A percentile compares a stretch with the other conserved stretches of the same genome.
Evolutionary conservation across 2,329 filamentous ascomycete species (phyloP).

Genomic region (Penicillium sp.): DNA sequence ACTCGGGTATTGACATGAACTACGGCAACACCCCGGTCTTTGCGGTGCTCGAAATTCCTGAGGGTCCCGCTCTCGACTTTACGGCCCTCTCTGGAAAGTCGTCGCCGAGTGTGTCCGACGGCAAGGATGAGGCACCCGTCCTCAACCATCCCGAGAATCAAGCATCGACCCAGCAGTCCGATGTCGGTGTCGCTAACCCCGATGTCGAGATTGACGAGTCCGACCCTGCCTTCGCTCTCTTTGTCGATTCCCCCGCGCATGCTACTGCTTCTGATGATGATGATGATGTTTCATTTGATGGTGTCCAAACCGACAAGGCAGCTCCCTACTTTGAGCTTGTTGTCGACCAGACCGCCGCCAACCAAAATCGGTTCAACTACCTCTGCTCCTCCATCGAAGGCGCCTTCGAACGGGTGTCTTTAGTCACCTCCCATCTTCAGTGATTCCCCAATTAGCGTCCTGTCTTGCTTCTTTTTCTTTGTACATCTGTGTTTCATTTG

Average conservation of each 20-base stretch:
- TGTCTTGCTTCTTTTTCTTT: constrained; percentile 18
- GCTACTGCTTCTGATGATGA: constrained; percentile 19
- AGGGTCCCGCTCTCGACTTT: constrained; percentile 57
- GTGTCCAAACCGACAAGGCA: constrained; percentile 60
- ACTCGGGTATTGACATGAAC: constrained; percentile 44
- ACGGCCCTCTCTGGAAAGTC: constrained; percentile 67
- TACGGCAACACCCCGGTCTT: constrained; percentile 50
- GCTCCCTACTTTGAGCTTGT: constrained; percentile 61
- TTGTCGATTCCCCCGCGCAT: constrained; percentile 48
- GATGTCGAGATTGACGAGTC: constrained; percentile 53
- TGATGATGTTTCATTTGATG: constrained; percentile 39
- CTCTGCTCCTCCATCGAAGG: constrained; percentile 41
- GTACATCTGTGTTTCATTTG: constrained; percentile 17
- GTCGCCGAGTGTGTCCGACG: constrained; percentile 45
- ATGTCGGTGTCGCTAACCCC: constrained; percentile 23
- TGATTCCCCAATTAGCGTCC: constrained; percentile 31
- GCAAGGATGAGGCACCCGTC: constrained; percentile 49
- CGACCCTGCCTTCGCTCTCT: constrained; percentile 45
- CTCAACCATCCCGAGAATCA: constrained; percentile 38
- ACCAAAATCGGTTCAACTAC: constrained; percentile 33
- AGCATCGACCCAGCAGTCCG: constrained; percentile 10
- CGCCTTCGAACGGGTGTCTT: constrained; percentile 40
- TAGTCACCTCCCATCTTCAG: constrained; percentile 38
- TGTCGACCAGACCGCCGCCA: constrained; percentile 38
- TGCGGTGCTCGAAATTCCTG: constrained; percentile 64